Evolutionary conservation across 306 rosid genomes (phyloP).

Genomic region (Casuarina equisetifolia): DNA sequence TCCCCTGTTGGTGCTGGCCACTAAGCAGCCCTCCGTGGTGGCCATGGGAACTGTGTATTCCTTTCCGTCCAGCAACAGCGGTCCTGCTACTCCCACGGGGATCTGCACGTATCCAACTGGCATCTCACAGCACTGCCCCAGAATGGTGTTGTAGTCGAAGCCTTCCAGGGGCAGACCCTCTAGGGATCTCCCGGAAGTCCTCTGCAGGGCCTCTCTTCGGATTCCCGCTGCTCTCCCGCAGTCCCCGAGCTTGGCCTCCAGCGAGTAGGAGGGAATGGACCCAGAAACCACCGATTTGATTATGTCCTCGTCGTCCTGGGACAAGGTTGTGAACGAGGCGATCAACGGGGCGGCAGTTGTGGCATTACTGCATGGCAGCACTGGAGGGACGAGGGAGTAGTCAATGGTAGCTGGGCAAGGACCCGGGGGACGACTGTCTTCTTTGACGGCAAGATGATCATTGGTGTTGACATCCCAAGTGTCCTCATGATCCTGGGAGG

Average conservation of each 20-base stretch:
- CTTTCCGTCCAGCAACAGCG: slow-evolving; percentile 62
- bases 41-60: slow-evolving; percentile 89
- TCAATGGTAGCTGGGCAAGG: slow-evolving; percentile 39
- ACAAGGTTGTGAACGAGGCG: slow-evolving; percentile 26
- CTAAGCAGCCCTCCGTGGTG: slow-evolving; percentile 82
- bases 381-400: slow-evolving; percentile 4
- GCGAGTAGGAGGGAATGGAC: slow-evolving; percentile 58
- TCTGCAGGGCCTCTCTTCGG: slow-evolving; percentile 66
- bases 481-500: slow-evolving; percentile 53
- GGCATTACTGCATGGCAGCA: too few species aligned
- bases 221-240: slow-evolving; percentile 68
- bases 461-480: slow-evolving; percentile 35
- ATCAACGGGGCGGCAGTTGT: slow-evolving; percentile 21
- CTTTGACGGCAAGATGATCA: too few species aligned
- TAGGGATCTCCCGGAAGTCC: slow-evolving; percentile 47
- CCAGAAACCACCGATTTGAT: slow-evolving; percentile 58
- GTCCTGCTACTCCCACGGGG: slow-evolving; percentile 93
- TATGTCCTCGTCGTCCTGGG: slow-evolving; percentile 55
- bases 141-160: slow-evolving; percentile 68
- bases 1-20: slow-evolving; percentile 89
- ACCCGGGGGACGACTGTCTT: slow-evolving; percentile 1
- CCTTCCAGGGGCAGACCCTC: slow-evolving; percentile 70
- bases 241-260: slow-evolving; percentile 69
- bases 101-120: slow-evolving; percentile 80
- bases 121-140: slow-evolving; percentile 97